These are phyloP conservation scores for Eucalyptus microcorys DNA, from an alignment of 345 rosid species.

Conservation along the genomic window DNA sequence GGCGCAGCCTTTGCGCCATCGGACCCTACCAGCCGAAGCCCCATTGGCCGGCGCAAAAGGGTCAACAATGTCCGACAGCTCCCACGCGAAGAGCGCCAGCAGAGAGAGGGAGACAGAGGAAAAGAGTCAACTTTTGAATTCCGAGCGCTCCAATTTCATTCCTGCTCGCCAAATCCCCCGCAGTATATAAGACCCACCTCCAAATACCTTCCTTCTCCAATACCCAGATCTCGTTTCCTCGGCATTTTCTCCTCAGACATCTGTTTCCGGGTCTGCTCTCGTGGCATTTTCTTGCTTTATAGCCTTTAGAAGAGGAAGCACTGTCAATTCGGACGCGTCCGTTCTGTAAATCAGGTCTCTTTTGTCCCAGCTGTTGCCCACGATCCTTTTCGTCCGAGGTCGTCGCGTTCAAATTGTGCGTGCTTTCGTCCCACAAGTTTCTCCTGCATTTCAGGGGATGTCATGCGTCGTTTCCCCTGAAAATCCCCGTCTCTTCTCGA, in stretches of 20 bases:
- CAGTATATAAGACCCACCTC: conserved; percentile 14
- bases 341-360: not conserved
- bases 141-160: conserved; percentile 9
- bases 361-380: not conserved
- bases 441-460: not conserved
- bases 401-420: not conserved
- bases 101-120: not conserved
- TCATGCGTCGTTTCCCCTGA: not conserved
- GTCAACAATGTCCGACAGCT: not conserved
- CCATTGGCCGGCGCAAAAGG: not conserved
- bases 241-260: not conserved
- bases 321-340: not conserved
- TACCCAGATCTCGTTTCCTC: conserved; percentile 33
- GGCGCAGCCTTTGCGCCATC: not conserved
- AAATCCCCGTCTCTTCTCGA: not conserved
- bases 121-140: conserved; percentile 1
- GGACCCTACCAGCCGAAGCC: not conserved
- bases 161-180: not conserved
- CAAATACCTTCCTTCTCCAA: conserved; percentile 11
- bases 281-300: not conserved
- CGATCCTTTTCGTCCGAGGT: not conserved
- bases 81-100: not conserved
- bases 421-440: not conserved
- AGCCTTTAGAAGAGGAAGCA: not conserved
- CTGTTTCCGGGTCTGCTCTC: not conserved